Evolutionary conservation across 2,329 filamentous ascomycete genomes (phyloP).

Genomic region (Microdochium paspali): DNA sequence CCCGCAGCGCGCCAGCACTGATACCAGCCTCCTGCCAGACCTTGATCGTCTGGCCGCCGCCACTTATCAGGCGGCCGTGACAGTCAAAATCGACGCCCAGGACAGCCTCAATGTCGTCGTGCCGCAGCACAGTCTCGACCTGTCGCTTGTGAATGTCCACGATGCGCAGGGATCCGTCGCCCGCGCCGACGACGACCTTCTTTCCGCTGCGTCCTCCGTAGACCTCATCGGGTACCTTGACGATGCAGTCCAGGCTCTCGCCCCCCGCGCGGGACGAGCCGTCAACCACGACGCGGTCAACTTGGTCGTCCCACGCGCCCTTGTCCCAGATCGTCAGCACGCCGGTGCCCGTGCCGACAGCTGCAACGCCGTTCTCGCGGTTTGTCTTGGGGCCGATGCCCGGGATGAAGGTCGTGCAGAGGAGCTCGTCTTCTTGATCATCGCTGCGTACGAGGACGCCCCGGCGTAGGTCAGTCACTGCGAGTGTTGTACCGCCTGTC

Average conservation of each 20-base stretch:
- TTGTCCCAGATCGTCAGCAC: slow-evolving; percentile 90
- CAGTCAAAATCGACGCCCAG: slow-evolving; percentile 77
- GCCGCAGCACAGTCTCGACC: slow-evolving; percentile 57
- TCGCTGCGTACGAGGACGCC: slow-evolving; percentile 85
- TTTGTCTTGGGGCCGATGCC: slow-evolving; percentile 61
- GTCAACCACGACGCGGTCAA: slow-evolving; percentile 76
- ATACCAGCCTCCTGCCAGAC: slow-evolving; percentile 74
- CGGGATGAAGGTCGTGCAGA: slow-evolving; percentile 71
- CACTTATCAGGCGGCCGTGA: slow-evolving; percentile 77
- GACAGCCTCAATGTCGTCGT: slow-evolving; percentile 84
- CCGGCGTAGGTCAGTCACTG: slow-evolving; percentile 78
- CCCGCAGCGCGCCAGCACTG: slow-evolving; percentile 23
- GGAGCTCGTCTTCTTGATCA: slow-evolving; percentile 87
- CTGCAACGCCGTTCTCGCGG: slow-evolving; percentile 63
- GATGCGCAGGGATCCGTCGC: slow-evolving; percentile 70
- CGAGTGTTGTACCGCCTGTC: slow-evolving; percentile 83
- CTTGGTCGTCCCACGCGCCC: slow-evolving; percentile 90
- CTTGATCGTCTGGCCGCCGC: slow-evolving; percentile 77
- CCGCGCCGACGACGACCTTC: slow-evolving; percentile 70
- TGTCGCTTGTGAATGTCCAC: slow-evolving; percentile 67
- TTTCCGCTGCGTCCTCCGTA: slow-evolving; percentile 48
- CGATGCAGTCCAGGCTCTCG: slow-evolving; percentile 74
- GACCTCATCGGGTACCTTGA: slow-evolving; percentile 60
- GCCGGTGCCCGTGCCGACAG: slow-evolving; percentile 67
- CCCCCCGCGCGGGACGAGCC: slow-evolving; percentile 45